Percentiles rank a stretch among this genome's conserved stretches.
Evolutionary conservation across 2,329 filamentous ascomycete genomes (phyloP).

Genomic region (Talaromyces funiculosus): DNA sequence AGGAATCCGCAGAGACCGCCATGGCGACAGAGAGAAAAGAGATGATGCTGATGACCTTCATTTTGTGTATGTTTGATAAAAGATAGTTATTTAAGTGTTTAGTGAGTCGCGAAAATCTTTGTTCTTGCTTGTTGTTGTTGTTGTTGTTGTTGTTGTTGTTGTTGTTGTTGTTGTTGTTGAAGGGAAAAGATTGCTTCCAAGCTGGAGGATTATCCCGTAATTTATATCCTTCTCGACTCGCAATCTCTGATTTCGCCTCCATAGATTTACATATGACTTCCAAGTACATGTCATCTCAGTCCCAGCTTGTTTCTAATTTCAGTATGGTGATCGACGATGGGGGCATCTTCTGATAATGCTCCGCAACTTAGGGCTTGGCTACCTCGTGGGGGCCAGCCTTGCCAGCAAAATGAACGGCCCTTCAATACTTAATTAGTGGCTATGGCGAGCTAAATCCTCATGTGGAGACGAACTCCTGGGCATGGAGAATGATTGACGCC

Average conservation of each 20-base stretch:
- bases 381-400: neutral
- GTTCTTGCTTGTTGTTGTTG: neutral
- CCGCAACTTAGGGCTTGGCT: neutral
- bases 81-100: neutral
- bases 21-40: neutral
- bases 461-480: neutral
- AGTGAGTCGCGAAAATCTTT: neutral
- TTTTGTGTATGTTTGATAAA: neutral
- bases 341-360: neutral
- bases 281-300: neutral
- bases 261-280: neutral
- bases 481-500: neutral
- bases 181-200: neutral
- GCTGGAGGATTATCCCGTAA: neutral
- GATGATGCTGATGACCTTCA: neutral
- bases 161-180: too few relatives aligned
- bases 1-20: neutral
- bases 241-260: neutral
- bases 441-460: too few relatives aligned
- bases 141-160: too few relatives aligned
- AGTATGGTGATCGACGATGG: neutral
- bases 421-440: too few relatives aligned
- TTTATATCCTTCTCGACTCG: neutral
- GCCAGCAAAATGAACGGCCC: neutral
- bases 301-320: neutral